Evolutionary conservation across 163 green algal genomes (phyloP).

Genomic region (Volvox carteri): DNA sequence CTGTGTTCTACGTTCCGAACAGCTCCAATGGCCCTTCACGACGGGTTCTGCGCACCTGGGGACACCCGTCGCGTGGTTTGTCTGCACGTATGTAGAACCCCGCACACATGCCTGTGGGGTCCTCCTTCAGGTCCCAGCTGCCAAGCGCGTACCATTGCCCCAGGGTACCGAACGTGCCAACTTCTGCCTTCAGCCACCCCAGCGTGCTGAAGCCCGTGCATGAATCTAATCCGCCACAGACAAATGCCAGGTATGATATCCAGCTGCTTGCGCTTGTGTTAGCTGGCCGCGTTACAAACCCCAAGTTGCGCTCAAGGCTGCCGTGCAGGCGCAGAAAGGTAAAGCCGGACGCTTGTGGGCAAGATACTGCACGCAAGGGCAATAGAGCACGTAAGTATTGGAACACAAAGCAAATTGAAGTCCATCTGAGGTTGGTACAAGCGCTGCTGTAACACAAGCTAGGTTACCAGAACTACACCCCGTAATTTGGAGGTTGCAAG

Average conservation of each 20-base stretch:
- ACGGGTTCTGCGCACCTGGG: neutral
- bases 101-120: slow-evolving; percentile 7
- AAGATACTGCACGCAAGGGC: neutral
- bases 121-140: slow-evolving; percentile 35
- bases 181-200: slow-evolving; percentile 31
- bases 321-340: slow-evolving; percentile 37
- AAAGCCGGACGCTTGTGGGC: slow-evolving; percentile 7
- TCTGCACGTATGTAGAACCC: slow-evolving; percentile 12
- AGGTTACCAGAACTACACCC: too few relatives aligned
- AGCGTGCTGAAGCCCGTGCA: slow-evolving; percentile 37
- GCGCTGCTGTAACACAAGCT: too few relatives aligned
- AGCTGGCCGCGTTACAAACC: neutral
- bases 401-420: too few relatives aligned
- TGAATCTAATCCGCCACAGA: neutral
- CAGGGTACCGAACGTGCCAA: neutral
- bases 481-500: too few relatives aligned
- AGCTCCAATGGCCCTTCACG: too few relatives aligned
- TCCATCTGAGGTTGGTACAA: too few relatives aligned
- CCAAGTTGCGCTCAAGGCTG: slow-evolving; percentile 17
- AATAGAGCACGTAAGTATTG: neutral
- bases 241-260: slow-evolving; percentile 14
- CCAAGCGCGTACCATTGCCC: slow-evolving; percentile 12
- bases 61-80: slow-evolving; percentile 2
- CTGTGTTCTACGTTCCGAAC: too few relatives aligned
- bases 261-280: slow-evolving; percentile 17